Evolutionary conservation across 805 yeast genomes (phyloP).

Genomic region (Kodamaea kaohsiungensis): DNA sequence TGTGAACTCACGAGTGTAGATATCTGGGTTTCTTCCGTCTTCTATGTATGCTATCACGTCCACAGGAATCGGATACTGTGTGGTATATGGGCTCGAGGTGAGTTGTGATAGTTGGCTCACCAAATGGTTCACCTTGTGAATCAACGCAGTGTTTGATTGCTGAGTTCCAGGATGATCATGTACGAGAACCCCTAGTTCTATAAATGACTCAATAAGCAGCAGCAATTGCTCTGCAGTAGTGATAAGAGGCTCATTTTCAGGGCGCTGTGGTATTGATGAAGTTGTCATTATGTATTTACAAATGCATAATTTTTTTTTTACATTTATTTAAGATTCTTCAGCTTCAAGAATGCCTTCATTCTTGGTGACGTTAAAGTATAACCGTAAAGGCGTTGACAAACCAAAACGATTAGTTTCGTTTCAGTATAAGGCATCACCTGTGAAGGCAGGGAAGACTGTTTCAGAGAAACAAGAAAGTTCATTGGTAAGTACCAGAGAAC

Average conservation of each 20-base stretch:
- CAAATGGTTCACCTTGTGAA: conserved; percentile 44
- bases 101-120: conserved; percentile 38
- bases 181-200: conserved; percentile 86
- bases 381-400: conserved; percentile 1
- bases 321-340: neutral
- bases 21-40: conserved; percentile 96
- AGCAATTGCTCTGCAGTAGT: conserved; percentile 26
- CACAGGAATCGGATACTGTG: conserved; percentile 58
- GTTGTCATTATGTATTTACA: conserved; percentile 21
- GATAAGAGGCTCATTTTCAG: conserved; percentile 25
- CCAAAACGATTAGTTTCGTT: conserved; percentile 6
- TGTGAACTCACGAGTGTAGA: conserved; percentile 93
- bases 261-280: conserved; percentile 17
- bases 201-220: conserved; percentile 62
- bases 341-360: conserved; percentile 5
- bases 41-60: conserved; percentile 92
- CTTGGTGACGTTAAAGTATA: conserved; percentile 8
- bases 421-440: conserved; percentile 5
- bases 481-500: neutral
- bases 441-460: neutral
- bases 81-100: conserved; percentile 32
- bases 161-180: conserved; percentile 92
- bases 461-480: neutral
- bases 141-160: conserved; percentile 60
- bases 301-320: neutral